Conservation (phyloP, 331 rosid species). For the Pyracantha coccinea region DNA sequence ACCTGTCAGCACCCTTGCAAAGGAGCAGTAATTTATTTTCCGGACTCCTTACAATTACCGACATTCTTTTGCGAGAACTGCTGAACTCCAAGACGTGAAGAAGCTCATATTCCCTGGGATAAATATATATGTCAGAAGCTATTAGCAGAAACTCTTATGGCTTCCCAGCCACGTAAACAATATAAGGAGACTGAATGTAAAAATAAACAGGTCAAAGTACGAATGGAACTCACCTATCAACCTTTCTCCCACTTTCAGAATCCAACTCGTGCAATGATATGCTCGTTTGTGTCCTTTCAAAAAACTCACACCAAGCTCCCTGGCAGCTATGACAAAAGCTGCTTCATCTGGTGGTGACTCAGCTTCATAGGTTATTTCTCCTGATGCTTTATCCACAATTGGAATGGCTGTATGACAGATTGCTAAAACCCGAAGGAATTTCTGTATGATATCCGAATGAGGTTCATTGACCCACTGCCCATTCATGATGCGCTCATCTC, state of each 20-base stretch:
- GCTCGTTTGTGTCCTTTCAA: conserved; percentile 48
- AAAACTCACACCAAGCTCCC: conserved; percentile 71
- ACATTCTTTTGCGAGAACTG: conserved; percentile 87
- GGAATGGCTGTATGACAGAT: conserved; percentile 79
- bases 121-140: background rate
- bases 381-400: conserved; percentile 27
- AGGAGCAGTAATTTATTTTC: conserved; percentile 56
- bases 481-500: conserved; percentile 56
- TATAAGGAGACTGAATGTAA: background rate
- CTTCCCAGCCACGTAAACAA: background rate
- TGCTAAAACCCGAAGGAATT: conserved; percentile 64
- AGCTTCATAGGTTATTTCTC: conserved; percentile 61
- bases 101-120: conserved; percentile 54
- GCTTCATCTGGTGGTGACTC: conserved; percentile 93
- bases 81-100: conserved; percentile 74
- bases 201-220: conserved; percentile 10
- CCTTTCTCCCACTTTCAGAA: conserved; percentile 42
- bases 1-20: conserved; percentile 95
- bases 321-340: conserved; percentile 81
- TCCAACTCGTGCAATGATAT: conserved; percentile 51
- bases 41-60: conserved; percentile 64
- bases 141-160: background rate
- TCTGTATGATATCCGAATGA: conserved; percentile 47
- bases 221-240: conserved; percentile 60
- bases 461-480: conserved; percentile 72